Percentiles rank a stretch among this genome's conserved stretches.
These are phyloP conservation scores for Acacia acuminata DNA, from an alignment of 306 rosid genomes.

Conservation along the genomic window DNA sequence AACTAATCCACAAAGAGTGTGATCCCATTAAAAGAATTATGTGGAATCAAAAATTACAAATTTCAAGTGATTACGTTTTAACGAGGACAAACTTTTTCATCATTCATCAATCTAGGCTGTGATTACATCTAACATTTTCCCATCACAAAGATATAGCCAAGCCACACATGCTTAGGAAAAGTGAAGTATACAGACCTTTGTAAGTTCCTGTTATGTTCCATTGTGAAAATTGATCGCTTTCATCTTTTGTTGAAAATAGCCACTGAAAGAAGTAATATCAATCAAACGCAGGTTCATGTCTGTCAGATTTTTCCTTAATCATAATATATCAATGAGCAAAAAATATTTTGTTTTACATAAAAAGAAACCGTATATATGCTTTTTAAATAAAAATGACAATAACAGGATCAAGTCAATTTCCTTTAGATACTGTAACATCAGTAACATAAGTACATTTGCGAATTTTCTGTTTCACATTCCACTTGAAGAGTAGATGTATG, in stretches of 20 bases:
- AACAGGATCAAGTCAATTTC: constrained; percentile 19
- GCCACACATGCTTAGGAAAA: constrained; percentile 7
- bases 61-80: constrained; percentile 18
- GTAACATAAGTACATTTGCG: constrained; percentile 16
- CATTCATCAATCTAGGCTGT: background rate
- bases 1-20: background rate
- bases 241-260: constrained; percentile 70
- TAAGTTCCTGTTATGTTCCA: constrained; percentile 98
- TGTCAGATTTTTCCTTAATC: constrained; percentile 30
- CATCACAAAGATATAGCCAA: constrained; percentile 21
- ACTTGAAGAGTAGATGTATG: constrained; percentile 9
- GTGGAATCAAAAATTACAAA: background rate
- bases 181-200: constrained; percentile 62
- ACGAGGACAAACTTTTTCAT: background rate
- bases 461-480: constrained; percentile 22
- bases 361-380: background rate
- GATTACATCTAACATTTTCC: background rate
- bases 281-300: constrained; percentile 22
- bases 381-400: constrained; percentile 1
- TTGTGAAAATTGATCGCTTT: constrained; percentile 68
- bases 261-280: constrained; percentile 58
- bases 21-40: background rate
- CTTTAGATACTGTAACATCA: constrained; percentile 8
- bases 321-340: background rate
- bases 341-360: background rate